A percentile compares a stretch with the other conserved stretches of the same genome.
phyloP scores from a whole-genome alignment of 2,329 filamentous ascomycete genomes.

The Penicillium sp. region DNA sequence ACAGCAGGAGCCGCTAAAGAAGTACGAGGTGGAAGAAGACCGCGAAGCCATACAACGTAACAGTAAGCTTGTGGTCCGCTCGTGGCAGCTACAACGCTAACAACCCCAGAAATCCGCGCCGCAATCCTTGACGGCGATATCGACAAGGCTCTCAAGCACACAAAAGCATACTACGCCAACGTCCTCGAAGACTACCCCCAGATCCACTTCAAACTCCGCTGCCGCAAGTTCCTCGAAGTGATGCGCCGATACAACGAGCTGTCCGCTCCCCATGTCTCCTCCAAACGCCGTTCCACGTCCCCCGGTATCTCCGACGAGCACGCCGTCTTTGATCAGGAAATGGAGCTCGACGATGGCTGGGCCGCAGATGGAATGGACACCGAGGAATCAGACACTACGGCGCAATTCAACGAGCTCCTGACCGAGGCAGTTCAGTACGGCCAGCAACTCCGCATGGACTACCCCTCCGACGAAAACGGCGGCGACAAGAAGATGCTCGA shows the following conservation, averaged over 20 bases:
- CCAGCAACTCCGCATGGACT: slow-evolving; percentile 73
- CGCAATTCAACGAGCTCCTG: slow-evolving; percentile 55
- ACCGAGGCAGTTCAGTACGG: slow-evolving; percentile 75
- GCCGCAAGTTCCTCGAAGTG: slow-evolving; percentile 94
- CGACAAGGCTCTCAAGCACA: slow-evolving; percentile 82
- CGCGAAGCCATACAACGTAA: slow-evolving; percentile 83
- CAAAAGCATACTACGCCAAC: slow-evolving; percentile 71
- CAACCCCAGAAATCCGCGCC: slow-evolving; percentile 68
- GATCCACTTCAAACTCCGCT: slow-evolving; percentile 83
- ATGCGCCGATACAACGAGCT: slow-evolving; percentile 71
- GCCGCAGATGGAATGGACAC: slow-evolving; percentile 55
- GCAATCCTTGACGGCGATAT: slow-evolving; percentile 91
- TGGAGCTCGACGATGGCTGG: slow-evolving; percentile 54
- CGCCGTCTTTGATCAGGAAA: slow-evolving; percentile 51
- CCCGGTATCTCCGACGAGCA: slow-evolving; percentile 45
- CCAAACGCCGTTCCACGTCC: slow-evolving; percentile 38
- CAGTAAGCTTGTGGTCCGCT: slow-evolving; percentile 55
- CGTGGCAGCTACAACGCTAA: neutral
- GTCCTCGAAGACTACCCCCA: slow-evolving; percentile 78
- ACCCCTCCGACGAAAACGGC: slow-evolving; percentile 65
- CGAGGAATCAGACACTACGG: slow-evolving; percentile 45
- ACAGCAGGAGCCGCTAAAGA: slow-evolving; percentile 51
- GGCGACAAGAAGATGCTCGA: slow-evolving; percentile 72
- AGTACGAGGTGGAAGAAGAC: slow-evolving; percentile 72
- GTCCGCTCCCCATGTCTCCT: slow-evolving; percentile 31